Evolutionary conservation across 2,329 filamentous ascomycete genomes (phyloP), one percentile per base, ranked within the genome.

Genomic region (Trichoderma pleuroti): DNA sequence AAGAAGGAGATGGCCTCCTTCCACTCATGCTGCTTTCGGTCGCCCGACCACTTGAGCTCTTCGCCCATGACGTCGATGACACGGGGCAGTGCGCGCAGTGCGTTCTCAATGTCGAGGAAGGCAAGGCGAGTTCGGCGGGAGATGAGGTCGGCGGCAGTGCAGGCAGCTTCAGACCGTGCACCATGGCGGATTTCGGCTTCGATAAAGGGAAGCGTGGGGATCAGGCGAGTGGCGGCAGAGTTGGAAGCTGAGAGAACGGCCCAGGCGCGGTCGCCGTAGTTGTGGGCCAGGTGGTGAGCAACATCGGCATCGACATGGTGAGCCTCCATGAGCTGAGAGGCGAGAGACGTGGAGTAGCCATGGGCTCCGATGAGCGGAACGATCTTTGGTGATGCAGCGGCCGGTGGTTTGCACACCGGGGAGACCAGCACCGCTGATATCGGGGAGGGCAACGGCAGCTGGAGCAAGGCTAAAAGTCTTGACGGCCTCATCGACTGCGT

Each of bases 401-500:
- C 92, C 92, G 76, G 92, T 90, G 32, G 93, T 87, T 71, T 85
- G 75, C 67, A 80, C 72, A 21, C 75, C 75, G 16, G 75, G 71
- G 24, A 78, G 81, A 62, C 88, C 86, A 57, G 88, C 89, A 73
- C 91, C 91, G 76, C 87, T 90, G 74, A 94, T 87, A 70, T 90
- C 87, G 12, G 90, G 89, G 66, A 89, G 81, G 24, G 82, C 71
- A 16, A 90, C 77, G 28, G 85, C 80, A 10, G 80, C 80, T 6
- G 91, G 82, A 64, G 83, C 80, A 32, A 94, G 85, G 49, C 83
- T 78, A 78, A 93, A 94, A 64, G 87, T 84, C 72, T 86, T 83
- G 81, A 94, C 86, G 32, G 92, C 92, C 76, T 93, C 90, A 77
- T 95, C 92, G 72, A 96, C 92, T 61, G 92, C 91, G 76, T 95